Base-by-base conservation (phyloP, 1,284 basidiomycete species). In the Ganoderma leucocontextum region DNA sequence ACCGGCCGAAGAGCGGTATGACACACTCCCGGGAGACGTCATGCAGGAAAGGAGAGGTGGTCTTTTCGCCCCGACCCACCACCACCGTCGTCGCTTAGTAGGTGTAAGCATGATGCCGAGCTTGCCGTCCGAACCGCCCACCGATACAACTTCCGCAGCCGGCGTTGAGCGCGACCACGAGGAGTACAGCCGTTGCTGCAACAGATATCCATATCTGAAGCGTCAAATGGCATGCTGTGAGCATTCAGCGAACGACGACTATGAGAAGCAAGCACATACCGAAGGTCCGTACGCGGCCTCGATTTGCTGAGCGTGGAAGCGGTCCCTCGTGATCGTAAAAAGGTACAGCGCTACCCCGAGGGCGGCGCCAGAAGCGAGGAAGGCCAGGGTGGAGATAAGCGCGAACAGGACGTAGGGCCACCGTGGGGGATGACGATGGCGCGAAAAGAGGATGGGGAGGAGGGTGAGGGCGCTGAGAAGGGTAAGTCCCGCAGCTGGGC, bases 141-240 rank as follows among this genome's bases (percentile, higher is more conserved):
- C 76, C 72, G 62, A 73, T 70, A 61, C 76, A 75, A 12, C 75
- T 75, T 12, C 76, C 77, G 60, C 79, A 80, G 5, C 78, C 77
- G 9, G 78, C 72, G 49, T 77, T 76, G 47, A 78, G 53, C 29
- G 75, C 71, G 33, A 78, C 68, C 17, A 75, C 42, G 7, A 77
- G 44, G 19, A 77, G 73, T 0, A 75, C 44, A 35, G 72, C 74
- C 0, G 72, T 74, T 15, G 78, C 78, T 10, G 68, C 78, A 13
- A 79, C 63, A 7, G 77, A 71, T 67, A 80, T 76, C 79, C 79
- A 80, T 38, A 76, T 63, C 79, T 80, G 22, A n/a, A 29, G 22
- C n/a, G 58, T 13, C 17, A 25, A 33, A 2, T 19, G 36, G 19
- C 19, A 63, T 35, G 63, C 10, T 25, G 39, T 33, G 4, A 47